These are phyloP conservation scores for Beta vulgaris DNA, from an alignment of 148 eudicot genomes.

Conservation along the genomic window DNA sequence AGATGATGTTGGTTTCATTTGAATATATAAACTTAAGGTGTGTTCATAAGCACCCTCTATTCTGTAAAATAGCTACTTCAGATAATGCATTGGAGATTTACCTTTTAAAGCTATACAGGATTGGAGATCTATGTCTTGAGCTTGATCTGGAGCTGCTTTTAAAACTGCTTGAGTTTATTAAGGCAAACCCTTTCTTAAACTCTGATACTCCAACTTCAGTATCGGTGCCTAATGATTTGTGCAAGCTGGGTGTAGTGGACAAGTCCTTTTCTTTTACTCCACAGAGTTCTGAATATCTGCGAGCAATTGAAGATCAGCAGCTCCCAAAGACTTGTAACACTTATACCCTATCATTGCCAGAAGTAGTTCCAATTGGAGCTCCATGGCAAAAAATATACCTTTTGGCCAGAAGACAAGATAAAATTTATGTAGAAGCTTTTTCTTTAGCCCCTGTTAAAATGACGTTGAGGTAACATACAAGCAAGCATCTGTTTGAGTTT, in stretches of 20 bases:
- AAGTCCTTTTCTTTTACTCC: constrained; percentile 25
- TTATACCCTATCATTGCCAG: constrained; percentile 42
- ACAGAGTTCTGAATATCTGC: constrained; percentile 26
- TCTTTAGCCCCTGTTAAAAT: constrained; percentile 40
- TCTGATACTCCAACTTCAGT: constrained; percentile 35
- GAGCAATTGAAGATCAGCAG: constrained; percentile 28
- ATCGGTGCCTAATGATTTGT: constrained; percentile 32
- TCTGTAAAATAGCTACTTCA: constrained; percentile 8
- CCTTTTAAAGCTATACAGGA: constrained; percentile 46
- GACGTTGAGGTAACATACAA: constrained; percentile 63
- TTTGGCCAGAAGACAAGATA: constrained; percentile 75
- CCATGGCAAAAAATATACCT: constrained; percentile 94
- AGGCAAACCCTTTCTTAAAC: constrained; percentile 46
- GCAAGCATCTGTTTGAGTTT: not conserved
- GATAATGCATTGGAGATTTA: not conserved
- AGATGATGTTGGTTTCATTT: constrained; percentile 65
- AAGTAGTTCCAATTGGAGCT: constrained; percentile 81
- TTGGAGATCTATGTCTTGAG: constrained; percentile 83
- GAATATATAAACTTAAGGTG: constrained; percentile 76
- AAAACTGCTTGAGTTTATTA: constrained; percentile 63
- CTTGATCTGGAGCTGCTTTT: constrained; percentile 83
- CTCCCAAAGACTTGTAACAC: constrained; percentile 20
- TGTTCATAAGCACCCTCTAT: constrained; percentile 11
- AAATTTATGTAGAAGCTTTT: constrained; percentile 67
- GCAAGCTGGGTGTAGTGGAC: constrained; percentile 32